phyloP scores from a whole-genome alignment of 225 moss, liverwort and hornwort species.

The Asterella californica region DNA sequence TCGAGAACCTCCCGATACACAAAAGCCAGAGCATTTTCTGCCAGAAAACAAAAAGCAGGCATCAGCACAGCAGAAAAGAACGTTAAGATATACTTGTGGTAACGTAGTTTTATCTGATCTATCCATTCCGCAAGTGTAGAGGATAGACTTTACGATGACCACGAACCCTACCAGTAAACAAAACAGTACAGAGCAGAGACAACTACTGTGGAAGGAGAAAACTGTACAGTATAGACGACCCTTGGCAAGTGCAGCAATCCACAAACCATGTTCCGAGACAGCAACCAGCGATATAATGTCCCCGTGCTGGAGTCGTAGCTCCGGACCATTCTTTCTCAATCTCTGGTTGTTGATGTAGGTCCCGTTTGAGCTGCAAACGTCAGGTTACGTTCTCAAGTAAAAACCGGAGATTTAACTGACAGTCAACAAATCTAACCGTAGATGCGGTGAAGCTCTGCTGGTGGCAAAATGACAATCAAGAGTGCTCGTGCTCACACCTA shows the following conservation, averaged over 20 bases:
- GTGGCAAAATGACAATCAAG: neutral
- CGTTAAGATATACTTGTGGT: neutral
- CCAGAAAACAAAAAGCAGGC: neutral
- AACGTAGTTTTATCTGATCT: neutral
- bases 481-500: conserved; percentile 43
- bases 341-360: conserved; percentile 45
- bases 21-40: conserved; percentile 79
- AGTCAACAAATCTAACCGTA: neutral
- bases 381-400: neutral
- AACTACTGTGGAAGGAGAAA: too few species aligned
- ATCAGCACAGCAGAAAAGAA: neutral
- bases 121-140: neutral
- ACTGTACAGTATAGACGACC: too few species aligned
- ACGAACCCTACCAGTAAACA: neutral
- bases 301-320: conserved; percentile 48
- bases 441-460: too few species aligned
- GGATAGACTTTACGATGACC: neutral
- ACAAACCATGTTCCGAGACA: conserved; percentile 56
- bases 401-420: neutral
- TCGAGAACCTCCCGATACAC: conserved; percentile 69
- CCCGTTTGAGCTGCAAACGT: conserved; percentile 43
- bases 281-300: conserved; percentile 48
- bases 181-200: neutral
- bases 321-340: conserved; percentile 46
- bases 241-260: conserved; percentile 1